phyloP scores from a whole-genome alignment of 139 green algal species.

The Medakamo hakoo region DNA sequence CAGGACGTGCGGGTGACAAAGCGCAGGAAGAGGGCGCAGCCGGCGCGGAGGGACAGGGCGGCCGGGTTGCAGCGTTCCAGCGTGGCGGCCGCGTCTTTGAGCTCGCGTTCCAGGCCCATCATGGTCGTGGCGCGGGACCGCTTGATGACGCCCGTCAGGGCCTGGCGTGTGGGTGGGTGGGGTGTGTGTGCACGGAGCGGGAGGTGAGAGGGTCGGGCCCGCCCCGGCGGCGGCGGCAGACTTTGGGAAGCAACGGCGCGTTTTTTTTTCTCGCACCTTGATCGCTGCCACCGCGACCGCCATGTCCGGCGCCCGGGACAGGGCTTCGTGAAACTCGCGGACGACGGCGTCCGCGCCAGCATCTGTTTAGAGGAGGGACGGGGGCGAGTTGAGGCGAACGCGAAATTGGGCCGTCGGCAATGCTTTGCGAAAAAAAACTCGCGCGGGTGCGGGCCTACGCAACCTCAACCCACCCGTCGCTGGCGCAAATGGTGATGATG shows the following conservation, averaged over 20 bases:
- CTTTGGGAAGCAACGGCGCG: neutral
- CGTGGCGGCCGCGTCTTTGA: conserved; percentile 51
- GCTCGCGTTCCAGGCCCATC: conserved; percentile 76
- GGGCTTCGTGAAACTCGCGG: conserved; percentile 53
- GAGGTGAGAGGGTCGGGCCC: neutral
- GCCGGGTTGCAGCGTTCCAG: conserved; percentile 73
- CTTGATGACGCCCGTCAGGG: conserved; percentile 63
- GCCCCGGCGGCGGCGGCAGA: neutral
- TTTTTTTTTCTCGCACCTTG: conserved; percentile 11
- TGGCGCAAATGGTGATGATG: too few species aligned
- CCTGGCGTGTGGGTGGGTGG: conserved; percentile 14
- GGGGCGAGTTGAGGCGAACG: too few species aligned
- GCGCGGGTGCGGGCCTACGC: too few species aligned
- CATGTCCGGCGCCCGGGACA: conserved; percentile 44
- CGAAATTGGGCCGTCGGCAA: too few species aligned
- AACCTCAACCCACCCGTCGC: too few species aligned
- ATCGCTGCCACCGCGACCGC: conserved; percentile 78
- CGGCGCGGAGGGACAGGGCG: conserved; percentile 72
- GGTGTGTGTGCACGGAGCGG: neutral
- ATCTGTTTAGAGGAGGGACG: too few species aligned
- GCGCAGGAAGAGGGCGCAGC: conserved; percentile 85
- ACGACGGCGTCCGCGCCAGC: conserved; percentile 29
- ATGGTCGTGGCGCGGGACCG: conserved; percentile 52
- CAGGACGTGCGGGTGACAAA: conserved; percentile 76
- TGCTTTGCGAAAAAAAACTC: too few species aligned